These are phyloP conservation scores for Cryptosporidium tyzzeri DNA, from an alignment of 169 alveolate genomes.

Conservation along the genomic window DNA sequence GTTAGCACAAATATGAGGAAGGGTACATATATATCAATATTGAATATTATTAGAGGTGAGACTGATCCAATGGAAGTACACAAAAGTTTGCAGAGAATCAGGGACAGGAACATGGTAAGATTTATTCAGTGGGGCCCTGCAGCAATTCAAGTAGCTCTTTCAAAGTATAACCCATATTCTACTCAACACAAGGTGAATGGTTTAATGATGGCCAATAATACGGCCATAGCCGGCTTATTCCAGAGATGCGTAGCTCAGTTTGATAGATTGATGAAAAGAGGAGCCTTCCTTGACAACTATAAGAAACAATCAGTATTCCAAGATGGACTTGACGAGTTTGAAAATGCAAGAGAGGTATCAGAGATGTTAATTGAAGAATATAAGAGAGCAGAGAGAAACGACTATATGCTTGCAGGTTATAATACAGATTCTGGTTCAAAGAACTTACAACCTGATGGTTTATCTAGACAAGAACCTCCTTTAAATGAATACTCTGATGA, in stretches of 20 bases:
- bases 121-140: constrained; percentile 99
- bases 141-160: constrained; percentile 95
- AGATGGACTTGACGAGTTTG: constrained; percentile 84
- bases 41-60: constrained; percentile 95
- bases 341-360: constrained; percentile 89
- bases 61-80: constrained; percentile 94
- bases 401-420: constrained; percentile 83
- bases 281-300: constrained; percentile 97
- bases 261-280: constrained; percentile 92
- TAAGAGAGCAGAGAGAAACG: constrained; percentile 96
- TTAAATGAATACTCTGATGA: constrained; percentile 23
- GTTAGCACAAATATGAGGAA: constrained; percentile 87
- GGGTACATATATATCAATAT: constrained; percentile 92
- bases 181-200: constrained; percentile 97
- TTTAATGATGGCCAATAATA: constrained; percentile 98
- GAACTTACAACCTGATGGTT: not conserved
- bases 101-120: constrained; percentile 90
- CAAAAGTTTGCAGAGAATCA: constrained; percentile 92
- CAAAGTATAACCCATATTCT: constrained; percentile 96
- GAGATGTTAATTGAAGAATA: constrained; percentile 95
- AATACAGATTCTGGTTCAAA: constrained; percentile 16
- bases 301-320: constrained; percentile 85
- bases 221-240: constrained; percentile 93
- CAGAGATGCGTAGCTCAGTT: constrained; percentile 92
- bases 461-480: not conserved